Conservation (phyloP, 495 filamentous ascomycete species). For the Podospora anserina region DNA sequence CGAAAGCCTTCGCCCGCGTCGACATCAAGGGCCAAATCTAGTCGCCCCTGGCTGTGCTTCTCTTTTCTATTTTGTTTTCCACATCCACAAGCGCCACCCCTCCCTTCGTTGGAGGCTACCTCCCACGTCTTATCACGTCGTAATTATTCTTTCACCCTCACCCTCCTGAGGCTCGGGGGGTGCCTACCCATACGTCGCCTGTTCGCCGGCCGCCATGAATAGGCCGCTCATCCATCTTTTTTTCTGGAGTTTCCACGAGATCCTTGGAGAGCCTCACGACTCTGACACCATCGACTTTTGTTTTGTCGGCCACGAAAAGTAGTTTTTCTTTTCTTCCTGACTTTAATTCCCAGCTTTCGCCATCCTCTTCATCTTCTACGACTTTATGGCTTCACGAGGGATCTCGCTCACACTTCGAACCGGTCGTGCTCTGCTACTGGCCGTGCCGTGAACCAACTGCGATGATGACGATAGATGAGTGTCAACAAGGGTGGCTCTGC, state of each 20-base stretch:
- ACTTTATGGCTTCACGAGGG: background rate
- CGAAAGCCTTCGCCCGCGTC: constrained; percentile 73
- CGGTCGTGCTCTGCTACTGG: background rate
- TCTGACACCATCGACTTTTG: background rate
- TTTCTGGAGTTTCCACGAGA: background rate
- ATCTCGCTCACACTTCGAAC: background rate
- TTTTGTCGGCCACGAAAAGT: background rate
- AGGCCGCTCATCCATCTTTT: too few species aligned
- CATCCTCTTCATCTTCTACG: background rate
- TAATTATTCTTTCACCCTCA: background rate
- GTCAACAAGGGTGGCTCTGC: background rate
- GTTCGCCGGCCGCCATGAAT: background rate
- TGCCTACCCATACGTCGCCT: background rate
- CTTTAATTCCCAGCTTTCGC: background rate
- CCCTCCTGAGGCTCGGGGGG: background rate
- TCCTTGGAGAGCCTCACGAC: background rate
- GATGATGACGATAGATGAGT: constrained; percentile 3
- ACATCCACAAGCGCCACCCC: background rate
- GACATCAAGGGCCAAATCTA: constrained; percentile 97
- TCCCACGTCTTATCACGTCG: background rate
- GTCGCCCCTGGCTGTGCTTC: constrained; percentile 3
- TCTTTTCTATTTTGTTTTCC: constrained; percentile 7
- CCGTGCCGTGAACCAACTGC: background rate
- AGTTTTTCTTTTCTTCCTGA: background rate
- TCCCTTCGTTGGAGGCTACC: constrained; percentile 1